Evolutionary conservation across 306 rosid species (phyloP), one percentile per base, ranked within the genome.

Genomic region (Carpinus fangiana): DNA sequence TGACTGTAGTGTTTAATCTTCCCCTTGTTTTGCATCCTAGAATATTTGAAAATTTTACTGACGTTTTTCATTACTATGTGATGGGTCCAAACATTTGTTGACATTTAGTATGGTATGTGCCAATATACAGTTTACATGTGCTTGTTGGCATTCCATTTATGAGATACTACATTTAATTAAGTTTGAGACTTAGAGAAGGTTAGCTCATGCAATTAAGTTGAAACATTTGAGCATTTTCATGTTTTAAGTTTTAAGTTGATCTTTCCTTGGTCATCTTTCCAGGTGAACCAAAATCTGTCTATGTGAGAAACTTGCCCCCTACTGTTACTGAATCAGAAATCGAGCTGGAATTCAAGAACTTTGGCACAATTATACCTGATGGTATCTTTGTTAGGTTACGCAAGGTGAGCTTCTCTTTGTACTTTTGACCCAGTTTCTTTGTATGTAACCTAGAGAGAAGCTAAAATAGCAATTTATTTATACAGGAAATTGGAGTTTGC

Each of bases 401-500:
- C 57, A 89, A 93, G 93, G 99, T 93, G 78, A 72, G 73, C 14
- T 77, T 54, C 61, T 81, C 79, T 51, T 18, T 4, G 13, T 79
- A 12, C 36, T 34, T 82, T 38, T 16, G 51, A 34, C 41, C 74
- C 41, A 60, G 12, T 67, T 12, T 17, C 18, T 4, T 17, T 75
- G 21, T 36, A 43, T 48, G 56, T 47, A 46, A 76, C 26, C 73
- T 48, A 47, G 54, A 57, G 20, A 11, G 77, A 59, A 70, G 60
- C 77, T 90, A 50, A 80, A 61, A 57, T 65, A 74, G 77, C 78
- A 72, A 54, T 76, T 82, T 70, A 34, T 73, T 36, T 60, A 43
- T 78, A n/a, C 96, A 95, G 99, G 99, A 95, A 80, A 86, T 95
- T 74, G 98, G 98, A 79, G 96, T 91, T 66, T 95, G 99, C 87